Percentiles rank a stretch among this genome's conserved stretches.
These are phyloP conservation scores for Wickerhamomyces chambardii DNA, from an alignment of 805 yeast species.

Conservation along the genomic window DNA sequence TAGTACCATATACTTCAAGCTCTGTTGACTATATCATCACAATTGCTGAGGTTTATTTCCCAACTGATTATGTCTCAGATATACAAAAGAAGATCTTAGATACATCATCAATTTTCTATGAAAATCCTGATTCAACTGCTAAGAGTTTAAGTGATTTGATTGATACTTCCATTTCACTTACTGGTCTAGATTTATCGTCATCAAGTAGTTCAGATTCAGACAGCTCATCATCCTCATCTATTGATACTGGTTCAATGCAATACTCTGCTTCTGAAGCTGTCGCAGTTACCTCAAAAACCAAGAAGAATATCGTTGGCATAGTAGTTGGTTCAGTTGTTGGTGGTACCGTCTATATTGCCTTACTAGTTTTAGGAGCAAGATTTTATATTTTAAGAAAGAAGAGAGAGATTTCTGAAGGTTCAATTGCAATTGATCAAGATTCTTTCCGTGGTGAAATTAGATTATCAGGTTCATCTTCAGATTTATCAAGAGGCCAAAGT, in stretches of 20 bases:
- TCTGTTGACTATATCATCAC: conserved; percentile 63
- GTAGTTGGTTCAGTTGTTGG: conserved; percentile 82
- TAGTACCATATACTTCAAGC: conserved; percentile 65
- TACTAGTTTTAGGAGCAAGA: conserved; percentile 47
- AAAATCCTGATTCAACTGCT: conserved; percentile 46
- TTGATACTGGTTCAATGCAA: conserved; percentile 21
- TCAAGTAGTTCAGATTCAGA: conserved; percentile 9
- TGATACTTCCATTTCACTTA: conserved; percentile 59
- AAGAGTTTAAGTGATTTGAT: conserved; percentile 55
- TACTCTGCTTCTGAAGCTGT: conserved; percentile 13
- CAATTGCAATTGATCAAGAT: conserved; percentile 1
- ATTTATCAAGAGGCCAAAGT: not conserved
- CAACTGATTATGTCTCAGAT: conserved; percentile 35
- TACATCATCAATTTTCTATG: conserved; percentile 49
- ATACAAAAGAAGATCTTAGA: conserved; percentile 43
- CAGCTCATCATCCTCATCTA: conserved; percentile 3
- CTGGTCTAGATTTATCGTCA: conserved; percentile 24
- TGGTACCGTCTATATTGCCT: conserved; percentile 51
- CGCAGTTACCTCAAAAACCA: conserved; percentile 17
- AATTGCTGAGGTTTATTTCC: conserved; percentile 84
- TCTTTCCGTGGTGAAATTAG: not conserved
- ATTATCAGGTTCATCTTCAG: not conserved
- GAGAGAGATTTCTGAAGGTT: conserved; percentile 3
- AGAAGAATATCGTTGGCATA: conserved; percentile 58
- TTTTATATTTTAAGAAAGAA: conserved; percentile 33